These are phyloP conservation scores for Coemansia guatemalensis DNA, from an alignment of 192 early-diverging fungal genomes.

Conservation along the genomic window DNA sequence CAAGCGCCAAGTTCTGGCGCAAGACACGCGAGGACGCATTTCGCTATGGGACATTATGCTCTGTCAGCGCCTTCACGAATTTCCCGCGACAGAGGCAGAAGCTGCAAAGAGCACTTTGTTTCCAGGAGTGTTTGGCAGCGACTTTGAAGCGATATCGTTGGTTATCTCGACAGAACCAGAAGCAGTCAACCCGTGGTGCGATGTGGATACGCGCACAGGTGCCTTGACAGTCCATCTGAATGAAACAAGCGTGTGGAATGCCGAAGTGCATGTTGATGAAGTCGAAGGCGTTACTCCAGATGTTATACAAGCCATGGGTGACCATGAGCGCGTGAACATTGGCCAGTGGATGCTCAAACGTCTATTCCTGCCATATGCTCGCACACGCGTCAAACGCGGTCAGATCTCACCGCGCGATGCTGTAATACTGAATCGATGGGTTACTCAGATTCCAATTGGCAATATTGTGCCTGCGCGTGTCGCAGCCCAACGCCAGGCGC, in stretches of 20 bases:
- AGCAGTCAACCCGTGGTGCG: conserved; percentile 88
- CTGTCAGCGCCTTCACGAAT: conserved; percentile 56
- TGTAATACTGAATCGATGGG: conserved; percentile 53
- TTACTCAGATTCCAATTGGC: conserved; percentile 48
- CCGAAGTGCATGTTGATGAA: conserved; percentile 90
- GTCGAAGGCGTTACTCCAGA: conserved; percentile 53
- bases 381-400: conserved; percentile 79
- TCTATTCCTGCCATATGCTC: conserved; percentile 51
- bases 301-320: conserved; percentile 28
- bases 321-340: conserved; percentile 48
- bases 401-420: conserved; percentile 62
- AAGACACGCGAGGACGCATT: conserved; percentile 76
- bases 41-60: conserved; percentile 90
- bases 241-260: conserved; percentile 72
- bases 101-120: conserved; percentile 58
- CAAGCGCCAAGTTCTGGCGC: conserved; percentile 80
- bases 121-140: conserved; percentile 34
- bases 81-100: conserved; percentile 55
- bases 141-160: conserved; percentile 38
- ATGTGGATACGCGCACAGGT: conserved; percentile 88
- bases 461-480: conserved; percentile 29
- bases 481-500: conserved; percentile 4
- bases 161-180: conserved; percentile 55
- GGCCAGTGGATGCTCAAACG: conserved; percentile 56
- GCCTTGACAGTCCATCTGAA: conserved; percentile 87